Evolutionary conservation across 2,329 filamentous ascomycete species (phyloP).

Genomic region (Claviceps fusiformis): DNA sequence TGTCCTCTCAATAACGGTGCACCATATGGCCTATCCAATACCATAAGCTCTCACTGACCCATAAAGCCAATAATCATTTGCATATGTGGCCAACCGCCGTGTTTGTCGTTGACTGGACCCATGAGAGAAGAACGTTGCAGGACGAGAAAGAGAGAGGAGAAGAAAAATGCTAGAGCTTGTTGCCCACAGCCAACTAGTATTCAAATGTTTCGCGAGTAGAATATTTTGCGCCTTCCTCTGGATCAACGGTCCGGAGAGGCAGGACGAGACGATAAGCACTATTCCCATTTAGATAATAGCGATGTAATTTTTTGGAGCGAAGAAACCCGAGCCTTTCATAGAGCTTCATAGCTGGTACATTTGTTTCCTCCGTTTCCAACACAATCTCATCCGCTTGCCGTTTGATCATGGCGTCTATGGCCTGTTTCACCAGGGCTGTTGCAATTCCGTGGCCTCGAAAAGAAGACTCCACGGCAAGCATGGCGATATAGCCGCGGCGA

Average conservation of each 20-base stretch:
- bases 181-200: background rate
- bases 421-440: conserved; percentile 74
- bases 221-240: conserved; percentile 23
- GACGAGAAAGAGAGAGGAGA: background rate
- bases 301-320: conserved; percentile 79
- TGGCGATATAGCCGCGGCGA: conserved; percentile 88
- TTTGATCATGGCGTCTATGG: conserved; percentile 80
- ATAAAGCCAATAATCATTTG: background rate
- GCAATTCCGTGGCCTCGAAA: conserved; percentile 79
- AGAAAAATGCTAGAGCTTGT: background rate
- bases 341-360: conserved; percentile 75
- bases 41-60: background rate
- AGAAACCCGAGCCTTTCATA: conserved; percentile 91
- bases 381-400: conserved; percentile 85
- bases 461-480: conserved; percentile 78
- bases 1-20: conserved; percentile 4
- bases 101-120: background rate
- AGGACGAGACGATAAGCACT: conserved; percentile 83
- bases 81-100: background rate
- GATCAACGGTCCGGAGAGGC: conserved; percentile 48
- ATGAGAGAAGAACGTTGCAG: background rate
- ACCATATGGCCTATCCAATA: background rate
- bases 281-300: conserved; percentile 94
- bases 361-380: conserved; percentile 90
- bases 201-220: conserved; percentile 18